Percentiles rank a stretch among this genome's conserved stretches.
Evolutionary conservation across 148 eudicot species (phyloP).

Genomic region (Cornus controversa): DNA sequence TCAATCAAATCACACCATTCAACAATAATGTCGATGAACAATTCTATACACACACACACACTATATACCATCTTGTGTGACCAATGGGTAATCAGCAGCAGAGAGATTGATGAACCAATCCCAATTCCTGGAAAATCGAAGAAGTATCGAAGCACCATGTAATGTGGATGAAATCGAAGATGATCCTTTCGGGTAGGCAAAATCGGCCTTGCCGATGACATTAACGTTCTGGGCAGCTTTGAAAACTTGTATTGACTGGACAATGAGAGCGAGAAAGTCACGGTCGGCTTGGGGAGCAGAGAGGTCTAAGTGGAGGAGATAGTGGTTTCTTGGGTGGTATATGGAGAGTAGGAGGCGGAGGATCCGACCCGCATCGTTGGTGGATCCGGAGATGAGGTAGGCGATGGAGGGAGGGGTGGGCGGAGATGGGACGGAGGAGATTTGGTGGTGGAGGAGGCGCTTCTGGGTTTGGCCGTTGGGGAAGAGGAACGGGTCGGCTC

Average conservation of each 20-base stretch:
- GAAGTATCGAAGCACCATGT: slow-evolving; percentile 74
- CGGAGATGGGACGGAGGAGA: slow-evolving; percentile 10
- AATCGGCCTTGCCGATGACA: slow-evolving; percentile 69
- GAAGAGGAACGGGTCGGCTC: slow-evolving; percentile 26
- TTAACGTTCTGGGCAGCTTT: slow-evolving; percentile 73
- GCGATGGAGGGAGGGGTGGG: slow-evolving; percentile 61
- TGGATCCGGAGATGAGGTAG: slow-evolving; percentile 74
- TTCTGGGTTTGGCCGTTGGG: slow-evolving; percentile 12
- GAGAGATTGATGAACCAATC: slow-evolving; percentile 86
- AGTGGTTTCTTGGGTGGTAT: slow-evolving; percentile 73
- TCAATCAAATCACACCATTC: not conserved
- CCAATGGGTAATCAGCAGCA: slow-evolving; percentile 77
- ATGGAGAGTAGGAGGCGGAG: slow-evolving; percentile 58
- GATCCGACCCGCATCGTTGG: slow-evolving; percentile 42
- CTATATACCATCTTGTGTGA: slow-evolving; percentile 81
- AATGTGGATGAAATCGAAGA: slow-evolving; percentile 51
- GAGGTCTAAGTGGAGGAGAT: slow-evolving; percentile 67
- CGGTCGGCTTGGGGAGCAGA: slow-evolving; percentile 60
- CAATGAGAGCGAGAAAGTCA: slow-evolving; percentile 36
- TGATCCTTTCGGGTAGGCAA: slow-evolving; percentile 49
- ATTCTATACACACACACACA: not conserved
- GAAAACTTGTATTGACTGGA: slow-evolving; percentile 45
- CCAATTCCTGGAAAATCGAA: slow-evolving; percentile 49
- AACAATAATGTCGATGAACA: not conserved
- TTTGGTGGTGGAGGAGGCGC: slow-evolving; percentile 21